Percentiles rank a stretch among this genome's conserved stretches.
Conservation (phyloP, 768 basidiomycete species). For the Amyloporia xantha region DNA sequence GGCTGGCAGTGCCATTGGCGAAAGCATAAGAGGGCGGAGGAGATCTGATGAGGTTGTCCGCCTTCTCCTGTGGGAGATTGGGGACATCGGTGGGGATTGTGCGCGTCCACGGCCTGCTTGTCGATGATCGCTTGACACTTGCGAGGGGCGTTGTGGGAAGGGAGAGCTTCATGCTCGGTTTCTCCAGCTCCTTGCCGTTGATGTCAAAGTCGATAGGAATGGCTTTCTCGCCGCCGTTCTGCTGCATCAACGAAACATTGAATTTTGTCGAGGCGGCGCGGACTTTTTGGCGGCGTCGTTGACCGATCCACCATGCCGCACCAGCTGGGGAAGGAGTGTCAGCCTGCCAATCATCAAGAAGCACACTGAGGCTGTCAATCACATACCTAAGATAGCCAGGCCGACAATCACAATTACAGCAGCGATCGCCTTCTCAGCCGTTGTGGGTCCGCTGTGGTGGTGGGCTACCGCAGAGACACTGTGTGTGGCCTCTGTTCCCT, state of each 20-base stretch:
- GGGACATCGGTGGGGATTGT: not conserved
- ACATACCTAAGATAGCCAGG: not conserved
- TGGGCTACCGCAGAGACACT: not conserved
- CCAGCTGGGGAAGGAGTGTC: conserved; percentile 8
- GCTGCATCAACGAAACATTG: conserved; percentile 8
- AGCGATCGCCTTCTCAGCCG: conserved; percentile 3
- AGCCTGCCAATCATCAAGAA: not conserved
- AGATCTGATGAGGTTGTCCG: conserved; percentile 2
- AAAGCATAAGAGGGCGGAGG: conserved; percentile 16
- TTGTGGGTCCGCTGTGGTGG: not conserved
- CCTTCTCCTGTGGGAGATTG: not conserved
- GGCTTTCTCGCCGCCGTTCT: conserved; percentile 1
- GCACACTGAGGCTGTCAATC: not conserved
- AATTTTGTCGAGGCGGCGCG: conserved; percentile 11
- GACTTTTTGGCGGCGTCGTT: conserved; percentile 12
- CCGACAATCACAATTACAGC: conserved; percentile 1
- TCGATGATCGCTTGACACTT: conserved; percentile 5
- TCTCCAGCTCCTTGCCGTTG: not conserved
- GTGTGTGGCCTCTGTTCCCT: not conserved
- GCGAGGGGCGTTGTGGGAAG: conserved; percentile 13
- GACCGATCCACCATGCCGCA: conserved; percentile 15
- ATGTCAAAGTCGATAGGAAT: not conserved
- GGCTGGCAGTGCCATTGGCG: not conserved
- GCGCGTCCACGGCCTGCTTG: conserved; percentile 10
- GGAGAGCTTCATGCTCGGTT: conserved; percentile 4